Conservation (phyloP, 495 filamentous ascomycete genomes). For the Rhypophila decipiens region DNA sequence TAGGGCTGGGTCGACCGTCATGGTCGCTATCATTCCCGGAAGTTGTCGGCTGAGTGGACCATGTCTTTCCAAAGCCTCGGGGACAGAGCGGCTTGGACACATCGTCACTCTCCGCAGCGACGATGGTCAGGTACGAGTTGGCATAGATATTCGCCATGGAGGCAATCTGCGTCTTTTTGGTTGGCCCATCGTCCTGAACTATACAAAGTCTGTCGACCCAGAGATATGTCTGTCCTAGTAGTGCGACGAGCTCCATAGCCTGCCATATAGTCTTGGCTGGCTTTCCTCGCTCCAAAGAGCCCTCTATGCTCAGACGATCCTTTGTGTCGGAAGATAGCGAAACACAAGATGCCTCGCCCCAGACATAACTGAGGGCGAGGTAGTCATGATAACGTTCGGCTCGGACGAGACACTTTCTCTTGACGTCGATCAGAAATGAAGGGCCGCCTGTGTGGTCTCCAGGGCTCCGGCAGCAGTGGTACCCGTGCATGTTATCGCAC, state of each 20-base stretch:
- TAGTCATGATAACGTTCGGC: conserved; percentile 1
- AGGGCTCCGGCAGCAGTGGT: neutral
- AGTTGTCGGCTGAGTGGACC: neutral
- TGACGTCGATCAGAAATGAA: conserved; percentile 12
- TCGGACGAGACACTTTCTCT: conserved; percentile 9
- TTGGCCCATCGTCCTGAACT: conserved; percentile 20
- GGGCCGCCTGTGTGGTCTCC: neutral
- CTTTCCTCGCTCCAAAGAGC: neutral
- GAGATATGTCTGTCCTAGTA: conserved; percentile 17
- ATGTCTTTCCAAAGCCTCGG: neutral
- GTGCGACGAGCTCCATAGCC: conserved; percentile 16
- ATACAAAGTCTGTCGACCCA: conserved; percentile 36
- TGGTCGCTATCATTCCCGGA: neutral
- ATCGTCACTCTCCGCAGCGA: conserved; percentile 18
- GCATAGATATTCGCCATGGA: conserved; percentile 31
- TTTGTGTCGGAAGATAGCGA: conserved; percentile 3
- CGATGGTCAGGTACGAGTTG: conserved; percentile 24
- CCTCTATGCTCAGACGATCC: neutral
- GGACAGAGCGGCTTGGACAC: conserved; percentile 2
- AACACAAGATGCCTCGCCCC: conserved; percentile 10
- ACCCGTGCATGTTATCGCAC: neutral
- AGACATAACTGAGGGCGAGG: conserved; percentile 20
- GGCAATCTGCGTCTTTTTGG: conserved; percentile 22
- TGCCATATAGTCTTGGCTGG: conserved; percentile 21
- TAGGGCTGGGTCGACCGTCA: neutral